These are phyloP conservation scores for Pseudogymnoascus sp. DNA, from an alignment of 2,329 filamentous ascomycete genomes.

Conservation along the genomic window DNA sequence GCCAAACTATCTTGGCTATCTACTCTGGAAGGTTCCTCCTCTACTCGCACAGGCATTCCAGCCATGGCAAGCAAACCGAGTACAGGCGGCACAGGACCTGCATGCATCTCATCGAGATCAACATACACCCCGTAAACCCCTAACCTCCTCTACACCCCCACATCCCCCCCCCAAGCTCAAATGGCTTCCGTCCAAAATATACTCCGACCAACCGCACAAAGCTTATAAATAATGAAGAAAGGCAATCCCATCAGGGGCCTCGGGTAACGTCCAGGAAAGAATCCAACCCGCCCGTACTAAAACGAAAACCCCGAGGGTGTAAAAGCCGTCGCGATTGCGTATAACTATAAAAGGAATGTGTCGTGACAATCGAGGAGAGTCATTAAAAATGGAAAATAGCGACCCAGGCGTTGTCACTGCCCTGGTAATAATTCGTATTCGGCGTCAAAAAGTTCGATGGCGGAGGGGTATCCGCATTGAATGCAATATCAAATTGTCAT, in stretches of 20 bases:
- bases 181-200: constrained; percentile 2
- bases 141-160: background rate
- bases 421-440: constrained; percentile 23
- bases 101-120: constrained; percentile 1
- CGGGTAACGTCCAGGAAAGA: background rate
- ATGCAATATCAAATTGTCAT: constrained; percentile 31
- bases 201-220: background rate
- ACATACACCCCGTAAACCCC: background rate
- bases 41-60: constrained; percentile 3
- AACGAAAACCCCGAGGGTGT: background rate
- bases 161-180: background rate
- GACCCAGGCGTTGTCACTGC: background rate
- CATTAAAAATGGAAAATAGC: constrained; percentile 8
- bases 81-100: background rate
- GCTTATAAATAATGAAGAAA: constrained; percentile 5
- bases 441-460: constrained; percentile 23
- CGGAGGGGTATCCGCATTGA: constrained; percentile 29
- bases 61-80: background rate
- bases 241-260: constrained; percentile 1
- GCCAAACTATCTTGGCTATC: constrained; percentile 1
- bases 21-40: background rate
- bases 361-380: constrained; percentile 6
- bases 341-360: constrained; percentile 1
- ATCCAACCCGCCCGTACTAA: constrained; percentile 1
- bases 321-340: constrained; percentile 2